Conservation (phyloP, 805 yeast genomes). For the Yamadazyma akitaensis region DNA sequence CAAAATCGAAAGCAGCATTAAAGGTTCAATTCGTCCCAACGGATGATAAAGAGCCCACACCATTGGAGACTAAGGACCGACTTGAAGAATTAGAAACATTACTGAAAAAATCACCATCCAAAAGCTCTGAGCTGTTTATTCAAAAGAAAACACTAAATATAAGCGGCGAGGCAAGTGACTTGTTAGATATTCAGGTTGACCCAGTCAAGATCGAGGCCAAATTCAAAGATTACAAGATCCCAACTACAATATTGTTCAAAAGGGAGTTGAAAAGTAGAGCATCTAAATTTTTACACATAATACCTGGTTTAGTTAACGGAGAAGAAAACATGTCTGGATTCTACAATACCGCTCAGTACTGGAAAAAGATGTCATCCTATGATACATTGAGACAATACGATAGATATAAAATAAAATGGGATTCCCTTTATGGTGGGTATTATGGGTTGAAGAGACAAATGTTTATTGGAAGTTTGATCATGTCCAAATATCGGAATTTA, state of each 20-base stretch:
- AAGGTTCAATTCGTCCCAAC: neutral
- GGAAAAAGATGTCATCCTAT: slow-evolving; percentile 32
- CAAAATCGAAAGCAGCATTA: neutral
- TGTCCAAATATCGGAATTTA: slow-evolving; percentile 25
- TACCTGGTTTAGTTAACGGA: slow-evolving; percentile 45
- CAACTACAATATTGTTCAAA: slow-evolving; percentile 14
- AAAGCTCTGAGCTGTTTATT: neutral
- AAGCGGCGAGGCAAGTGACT: neutral
- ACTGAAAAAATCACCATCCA: neutral
- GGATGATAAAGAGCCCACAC: no score
- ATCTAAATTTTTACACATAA: slow-evolving; percentile 25
- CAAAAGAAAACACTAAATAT: neutral
- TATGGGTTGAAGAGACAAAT: slow-evolving; percentile 59
- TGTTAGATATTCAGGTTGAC: neutral
- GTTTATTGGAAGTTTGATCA: slow-evolving; percentile 44
- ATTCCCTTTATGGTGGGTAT: slow-evolving; percentile 53
- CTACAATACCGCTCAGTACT: slow-evolving; percentile 48
- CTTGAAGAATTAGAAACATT: neutral
- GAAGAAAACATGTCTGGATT: slow-evolving; percentile 40
- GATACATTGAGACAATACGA: slow-evolving; percentile 46
- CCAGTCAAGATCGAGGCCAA: slow-evolving; percentile 14
- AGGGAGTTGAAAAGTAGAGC: slow-evolving; percentile 26
- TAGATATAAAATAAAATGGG: slow-evolving; percentile 44
- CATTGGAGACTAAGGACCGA: neutral
- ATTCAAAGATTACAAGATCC: slow-evolving; percentile 17